These are phyloP conservation scores for Solanum tarijense DNA, from an alignment of 257 asterid genomes.

Conservation along the genomic window DNA sequence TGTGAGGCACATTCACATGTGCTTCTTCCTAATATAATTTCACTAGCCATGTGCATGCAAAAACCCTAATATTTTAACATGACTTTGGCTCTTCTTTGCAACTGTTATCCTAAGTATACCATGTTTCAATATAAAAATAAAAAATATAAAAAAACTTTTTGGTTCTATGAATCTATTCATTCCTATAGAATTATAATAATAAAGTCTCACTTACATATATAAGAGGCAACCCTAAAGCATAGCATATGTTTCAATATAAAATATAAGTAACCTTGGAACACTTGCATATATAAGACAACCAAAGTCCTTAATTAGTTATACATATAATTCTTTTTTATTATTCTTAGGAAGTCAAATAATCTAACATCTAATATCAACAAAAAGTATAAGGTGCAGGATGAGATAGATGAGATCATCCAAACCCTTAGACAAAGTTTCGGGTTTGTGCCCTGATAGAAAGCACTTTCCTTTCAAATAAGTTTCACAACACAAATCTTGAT, in stretches of 20 bases:
- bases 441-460: neutral
- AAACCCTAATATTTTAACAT: neutral
- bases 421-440: neutral
- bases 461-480: neutral
- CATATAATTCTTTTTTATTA: neutral
- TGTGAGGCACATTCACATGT: constrained; percentile 5
- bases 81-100: neutral
- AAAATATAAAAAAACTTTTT: neutral
- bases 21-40: neutral
- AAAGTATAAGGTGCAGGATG: neutral
- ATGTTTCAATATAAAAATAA: neutral
- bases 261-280: neutral
- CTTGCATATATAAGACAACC: neutral
- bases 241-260: neutral
- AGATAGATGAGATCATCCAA: neutral
- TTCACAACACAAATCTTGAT: neutral
- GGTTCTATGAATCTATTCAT: neutral
- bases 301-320: neutral
- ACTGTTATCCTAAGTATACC: neutral
- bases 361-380: neutral
- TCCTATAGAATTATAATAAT: neutral
- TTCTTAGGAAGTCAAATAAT: neutral
- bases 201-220: neutral
- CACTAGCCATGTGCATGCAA: constrained; percentile 6
- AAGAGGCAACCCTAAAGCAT: neutral